phyloP scores from a whole-genome alignment of 371 early-diverging fungal species.

The Chytridiales sp. region DNA sequence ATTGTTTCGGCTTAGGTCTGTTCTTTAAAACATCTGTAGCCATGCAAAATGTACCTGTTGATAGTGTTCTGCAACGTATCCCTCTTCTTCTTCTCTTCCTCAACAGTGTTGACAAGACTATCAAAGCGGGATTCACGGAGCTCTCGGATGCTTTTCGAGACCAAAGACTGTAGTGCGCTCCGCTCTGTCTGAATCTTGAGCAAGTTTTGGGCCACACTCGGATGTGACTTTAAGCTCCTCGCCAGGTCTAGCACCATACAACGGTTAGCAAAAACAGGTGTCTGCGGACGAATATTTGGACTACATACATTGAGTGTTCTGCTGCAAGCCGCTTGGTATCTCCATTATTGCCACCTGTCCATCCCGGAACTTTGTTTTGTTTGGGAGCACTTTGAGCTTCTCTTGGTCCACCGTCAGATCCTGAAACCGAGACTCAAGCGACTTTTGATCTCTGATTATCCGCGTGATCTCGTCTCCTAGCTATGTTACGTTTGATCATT shows the following conservation, averaged over 20 bases:
- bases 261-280: neutral
- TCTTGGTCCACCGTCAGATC: conserved; percentile 42
- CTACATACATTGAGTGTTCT: conserved; percentile 33
- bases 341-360: conserved; percentile 36
- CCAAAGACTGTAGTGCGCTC: conserved; percentile 39
- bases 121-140: conserved; percentile 45
- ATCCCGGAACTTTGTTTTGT: conserved; percentile 41
- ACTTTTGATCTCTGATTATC: conserved; percentile 38
- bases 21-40: neutral
- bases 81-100: conserved; percentile 51
- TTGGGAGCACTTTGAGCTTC: conserved; percentile 30
- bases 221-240: conserved; percentile 38
- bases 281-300: neutral
- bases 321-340: conserved; percentile 33
- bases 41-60: conserved; percentile 32
- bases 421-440: conserved; percentile 36
- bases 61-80: conserved; percentile 52
- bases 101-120: conserved; percentile 43
- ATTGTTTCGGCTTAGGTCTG: neutral
- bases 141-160: conserved; percentile 43
- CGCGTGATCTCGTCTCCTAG: conserved; percentile 36
- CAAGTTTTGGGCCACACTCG: conserved; percentile 46
- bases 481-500: no score
- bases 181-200: conserved; percentile 51
- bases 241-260: conserved; percentile 29